Evolutionary conservation across 2,329 filamentous ascomycete species (phyloP).

Genomic region (Teratosphaeria pseudoeucalypti): DNA sequence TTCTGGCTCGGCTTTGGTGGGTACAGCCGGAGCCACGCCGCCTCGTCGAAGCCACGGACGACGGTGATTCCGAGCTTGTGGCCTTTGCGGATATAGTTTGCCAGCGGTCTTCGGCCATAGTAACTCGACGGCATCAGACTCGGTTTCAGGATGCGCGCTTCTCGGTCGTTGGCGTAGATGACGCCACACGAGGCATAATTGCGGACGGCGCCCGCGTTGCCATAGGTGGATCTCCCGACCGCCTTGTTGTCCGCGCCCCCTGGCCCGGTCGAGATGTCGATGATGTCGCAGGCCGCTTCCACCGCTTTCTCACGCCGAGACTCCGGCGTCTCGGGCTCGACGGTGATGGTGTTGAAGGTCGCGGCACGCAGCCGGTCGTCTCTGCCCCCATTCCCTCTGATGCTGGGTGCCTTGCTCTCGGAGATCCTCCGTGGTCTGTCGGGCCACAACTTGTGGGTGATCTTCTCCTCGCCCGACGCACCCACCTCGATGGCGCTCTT

Average conservation of each 20-base stretch:
- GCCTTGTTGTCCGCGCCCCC: constrained; percentile 40
- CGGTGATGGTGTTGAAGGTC: constrained; percentile 20
- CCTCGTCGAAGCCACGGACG: constrained; percentile 77
- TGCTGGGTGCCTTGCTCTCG: constrained; percentile 33
- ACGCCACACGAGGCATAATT: constrained; percentile 69
- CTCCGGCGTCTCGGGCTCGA: constrained; percentile 31
- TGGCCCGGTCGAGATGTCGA: constrained; percentile 37
- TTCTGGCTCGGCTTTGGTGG: constrained; percentile 37
- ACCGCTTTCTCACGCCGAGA: constrained; percentile 33
- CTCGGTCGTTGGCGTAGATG: constrained; percentile 67
- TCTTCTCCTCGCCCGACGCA: constrained; percentile 80
- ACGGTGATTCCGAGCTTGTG: constrained; percentile 74
- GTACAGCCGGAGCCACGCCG: constrained; percentile 65
- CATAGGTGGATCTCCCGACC: constrained; percentile 31
- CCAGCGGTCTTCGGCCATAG: constrained; percentile 69
- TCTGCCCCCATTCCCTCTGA: constrained; percentile 5
- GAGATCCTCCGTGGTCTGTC: constrained; percentile 47
- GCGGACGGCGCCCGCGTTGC: constrained; percentile 37
- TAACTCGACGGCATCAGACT: constrained; percentile 76
- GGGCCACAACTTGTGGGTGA: constrained; percentile 74
- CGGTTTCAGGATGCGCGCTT: constrained; percentile 79
- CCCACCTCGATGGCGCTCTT: constrained; percentile 85
- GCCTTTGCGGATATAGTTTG: constrained; percentile 72
- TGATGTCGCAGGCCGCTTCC: constrained; percentile 36
- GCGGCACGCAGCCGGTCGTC: constrained; percentile 16